Base-by-base conservation (phyloP, 148 eudicot species). In the Gaultheria prostrata region DNA sequence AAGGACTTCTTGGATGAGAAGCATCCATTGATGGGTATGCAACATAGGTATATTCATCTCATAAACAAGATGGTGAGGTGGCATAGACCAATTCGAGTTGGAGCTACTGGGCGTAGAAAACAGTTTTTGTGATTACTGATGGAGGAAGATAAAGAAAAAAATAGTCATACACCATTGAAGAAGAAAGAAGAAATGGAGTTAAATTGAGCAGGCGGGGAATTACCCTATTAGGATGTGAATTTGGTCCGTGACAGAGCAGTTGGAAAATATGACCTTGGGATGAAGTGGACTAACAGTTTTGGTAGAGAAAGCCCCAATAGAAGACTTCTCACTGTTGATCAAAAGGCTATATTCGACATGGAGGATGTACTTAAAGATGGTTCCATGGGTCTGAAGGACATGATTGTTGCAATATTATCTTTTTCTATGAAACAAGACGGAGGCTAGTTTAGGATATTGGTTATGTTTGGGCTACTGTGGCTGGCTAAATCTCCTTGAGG, bases 11-110 rank as follows among this genome's bases (percentile, higher is more conserved):
- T 95, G 89, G 20, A 90, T 24, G 90, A 91, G 28, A 91, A 85
- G 84, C 91, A 93, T 83, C 92, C 91, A 12, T 85, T 95, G 87
- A 88, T 93, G 90, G 95, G 90, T 4, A 89, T 95, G 93, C 87
- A 95, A 21, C 82, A 88, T 78, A 87, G 88, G 81, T 93, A 93
- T 83, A 85, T 93, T 86, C 81, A 90, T 65, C 93, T 95, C 70
- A 95, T 95, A 95, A 90, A 88, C 78, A 85, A 87, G 78, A 90
- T 89, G 43, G 77, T 86, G 83, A 91, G 83, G 80, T 65, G 83
- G 79, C 84, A 75, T 45, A 91, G 76, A 71, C 82, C 84, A 77
- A 49, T 82, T 77, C 54, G 61, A 82, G 48, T 46, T 43, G 43
- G 57, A 85, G 20, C 33, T 13, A 20, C 80, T 72, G 49, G 85